phyloP scores from a whole-genome alignment of 805 yeast genomes.

The Starmera quercuum region DNA sequence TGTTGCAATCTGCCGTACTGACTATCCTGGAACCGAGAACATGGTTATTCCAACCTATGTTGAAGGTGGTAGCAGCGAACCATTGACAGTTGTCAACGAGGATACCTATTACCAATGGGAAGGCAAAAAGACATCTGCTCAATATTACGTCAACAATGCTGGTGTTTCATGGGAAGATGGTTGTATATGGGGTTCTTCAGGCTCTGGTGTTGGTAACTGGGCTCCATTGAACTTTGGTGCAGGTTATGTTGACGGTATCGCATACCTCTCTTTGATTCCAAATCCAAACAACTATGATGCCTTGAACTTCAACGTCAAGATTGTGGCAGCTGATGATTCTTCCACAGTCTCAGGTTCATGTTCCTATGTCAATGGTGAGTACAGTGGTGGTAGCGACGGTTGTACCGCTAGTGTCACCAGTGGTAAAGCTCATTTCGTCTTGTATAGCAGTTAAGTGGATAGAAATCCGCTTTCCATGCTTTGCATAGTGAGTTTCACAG shows the following conservation, averaged over 20 bases:
- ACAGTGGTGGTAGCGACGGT: constrained; percentile 74
- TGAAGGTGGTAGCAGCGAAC: constrained; percentile 53
- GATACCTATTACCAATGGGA: constrained; percentile 74
- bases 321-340: constrained; percentile 63
- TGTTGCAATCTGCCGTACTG: constrained; percentile 95
- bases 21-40: constrained; percentile 98
- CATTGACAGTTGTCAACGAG: constrained; percentile 75
- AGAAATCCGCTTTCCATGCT: no score
- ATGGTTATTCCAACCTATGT: constrained; percentile 93
- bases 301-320: constrained; percentile 68
- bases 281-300: constrained; percentile 80
- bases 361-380: constrained; percentile 69
- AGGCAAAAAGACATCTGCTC: constrained; percentile 82
- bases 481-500: no score
- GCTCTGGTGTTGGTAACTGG: constrained; percentile 92
- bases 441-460: no score
- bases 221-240: constrained; percentile 95
- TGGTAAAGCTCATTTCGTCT: constrained; percentile 80
- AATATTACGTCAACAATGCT: constrained; percentile 95
- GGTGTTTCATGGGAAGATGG: constrained; percentile 89
- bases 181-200: constrained; percentile 85
- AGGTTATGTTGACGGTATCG: constrained; percentile 57
- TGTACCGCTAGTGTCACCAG: constrained; percentile 87
- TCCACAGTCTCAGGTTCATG: constrained; percentile 66
- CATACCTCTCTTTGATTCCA: constrained; percentile 88